These are phyloP conservation scores for Suhomyces terraborum DNA, from an alignment of 1,139 yeast species.

Conservation along the genomic window DNA sequence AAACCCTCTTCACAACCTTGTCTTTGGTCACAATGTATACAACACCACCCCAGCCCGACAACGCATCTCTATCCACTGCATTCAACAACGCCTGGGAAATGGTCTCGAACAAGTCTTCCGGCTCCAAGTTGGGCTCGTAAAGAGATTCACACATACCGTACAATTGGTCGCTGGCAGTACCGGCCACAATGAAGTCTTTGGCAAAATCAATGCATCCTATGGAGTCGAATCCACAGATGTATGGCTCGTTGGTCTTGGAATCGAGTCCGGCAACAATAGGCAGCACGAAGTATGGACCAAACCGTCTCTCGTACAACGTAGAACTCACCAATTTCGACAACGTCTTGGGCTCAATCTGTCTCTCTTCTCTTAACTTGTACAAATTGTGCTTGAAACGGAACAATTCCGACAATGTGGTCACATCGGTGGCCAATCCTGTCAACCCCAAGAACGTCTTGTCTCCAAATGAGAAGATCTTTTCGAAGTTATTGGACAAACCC, in stretches of 20 bases:
- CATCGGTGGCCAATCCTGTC: slow-evolving; percentile 96
- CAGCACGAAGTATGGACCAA: slow-evolving; percentile 96
- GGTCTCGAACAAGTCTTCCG: slow-evolving; percentile 95
- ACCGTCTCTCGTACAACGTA: slow-evolving; percentile 85
- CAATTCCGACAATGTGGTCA: slow-evolving; percentile 76
- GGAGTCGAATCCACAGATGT: slow-evolving; percentile 91
- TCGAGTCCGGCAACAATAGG: slow-evolving; percentile 96
- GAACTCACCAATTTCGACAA: slow-evolving; percentile 92
- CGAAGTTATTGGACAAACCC: slow-evolving; percentile 90
- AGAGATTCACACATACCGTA: slow-evolving; percentile 99
- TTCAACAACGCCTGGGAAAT: slow-evolving; percentile 90
- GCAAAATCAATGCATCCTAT: slow-evolving; percentile 97
- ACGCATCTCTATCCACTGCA: slow-evolving; percentile 96
- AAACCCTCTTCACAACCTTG: slow-evolving; percentile 79
- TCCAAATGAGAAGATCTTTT: slow-evolving; percentile 84
- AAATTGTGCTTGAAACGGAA: slow-evolving; percentile 85
- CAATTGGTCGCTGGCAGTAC: slow-evolving; percentile 93
- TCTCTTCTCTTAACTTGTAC: slow-evolving; percentile 89
- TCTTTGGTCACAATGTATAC: slow-evolving; percentile 93
- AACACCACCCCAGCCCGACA: slow-evolving; percentile 98
- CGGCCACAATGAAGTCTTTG: slow-evolving; percentile 93
- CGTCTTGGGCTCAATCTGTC: slow-evolving; percentile 88
- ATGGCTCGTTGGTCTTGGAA: slow-evolving; percentile 79
- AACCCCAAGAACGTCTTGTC: slow-evolving; percentile 81
- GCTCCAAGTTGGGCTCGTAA: slow-evolving; percentile 89